Base-by-base conservation (phyloP, 1,284 basidiomycete genomes). In the Moesziomyces sp. region DNA sequence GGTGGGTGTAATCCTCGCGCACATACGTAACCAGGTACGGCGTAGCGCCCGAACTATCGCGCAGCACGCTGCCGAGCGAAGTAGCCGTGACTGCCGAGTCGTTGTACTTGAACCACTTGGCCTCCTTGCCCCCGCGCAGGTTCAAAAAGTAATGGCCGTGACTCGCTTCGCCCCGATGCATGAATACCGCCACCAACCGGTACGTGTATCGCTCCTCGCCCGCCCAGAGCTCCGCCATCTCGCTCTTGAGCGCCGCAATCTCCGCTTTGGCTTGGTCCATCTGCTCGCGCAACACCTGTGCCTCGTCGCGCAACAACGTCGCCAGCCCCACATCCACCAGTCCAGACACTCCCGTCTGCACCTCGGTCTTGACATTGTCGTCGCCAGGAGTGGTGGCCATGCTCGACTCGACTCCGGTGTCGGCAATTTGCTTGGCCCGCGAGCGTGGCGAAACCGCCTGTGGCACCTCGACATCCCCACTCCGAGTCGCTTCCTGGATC, bases 171-270 rank as follows among this genome's bases (percentile, higher is more conserved):
- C 82, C 80, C 16, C 96, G 91, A 85, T 99, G 96, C 78, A 98
- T 93, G 86, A 98, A 99, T 14, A 98, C 95, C 14, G 93, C 93
- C 0, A 93, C 94, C 44, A 99, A 88, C 80, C 96, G 93, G 83
- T 98, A 99, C 53, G 91, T 90, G 24, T 89, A 89, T 28, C 88
- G 86, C 8, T 56, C 87, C 56, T 90, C 89, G 70, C 89, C 89
- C 44, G 85, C 85, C 97, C 97, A 99, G 9, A 95, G 80, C 2
- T 85, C 85, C 74, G 95, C 92, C 48, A 97, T 85, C 59, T 91
- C 88, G 14, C 86, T 84, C 84, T 93, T 94, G 71, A 93, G 86
- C 46, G 86, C 77, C 23, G 76, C 64, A 8, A 58, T 65, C n/a
- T 91, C 89, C 43, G 92, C 86, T 9, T 82, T 81, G 24, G 64